Conservation (phyloP, 176 grass and related monocot species). For the Saccharum spontaneum region DNA sequence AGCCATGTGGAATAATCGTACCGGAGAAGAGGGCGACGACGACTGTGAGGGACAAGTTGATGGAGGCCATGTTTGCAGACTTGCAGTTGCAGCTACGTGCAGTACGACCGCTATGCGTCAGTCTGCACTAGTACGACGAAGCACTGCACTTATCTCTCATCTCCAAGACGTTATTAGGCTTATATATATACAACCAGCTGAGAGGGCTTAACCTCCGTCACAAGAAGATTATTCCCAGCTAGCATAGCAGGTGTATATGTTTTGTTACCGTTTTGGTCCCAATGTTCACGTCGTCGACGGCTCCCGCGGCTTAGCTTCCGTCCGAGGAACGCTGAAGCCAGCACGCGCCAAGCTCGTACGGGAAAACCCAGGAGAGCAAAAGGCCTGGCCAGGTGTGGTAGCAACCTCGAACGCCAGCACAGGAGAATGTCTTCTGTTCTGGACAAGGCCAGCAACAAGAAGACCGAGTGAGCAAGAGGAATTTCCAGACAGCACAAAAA, state of each 20-base stretch:
- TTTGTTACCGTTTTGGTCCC: not conserved
- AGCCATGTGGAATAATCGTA: not conserved
- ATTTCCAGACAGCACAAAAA: no score
- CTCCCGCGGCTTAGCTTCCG: not conserved
- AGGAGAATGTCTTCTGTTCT: not conserved
- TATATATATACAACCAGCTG: not conserved
- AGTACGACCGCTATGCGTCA: no score
- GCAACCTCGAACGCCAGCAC: not conserved
- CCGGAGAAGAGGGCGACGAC: not conserved
- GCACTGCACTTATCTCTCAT: not conserved
- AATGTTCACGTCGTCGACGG: not conserved
- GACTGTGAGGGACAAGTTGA: not conserved
- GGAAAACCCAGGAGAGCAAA: not conserved
- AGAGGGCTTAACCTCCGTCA: not conserved
- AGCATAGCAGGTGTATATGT: not conserved
- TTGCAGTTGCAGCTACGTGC: not conserved
- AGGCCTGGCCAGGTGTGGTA: no score
- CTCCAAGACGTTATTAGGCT: no score
- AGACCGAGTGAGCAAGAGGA: no score
- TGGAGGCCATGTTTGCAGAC: not conserved
- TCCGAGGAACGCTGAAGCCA: not conserved
- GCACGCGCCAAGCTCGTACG: not conserved
- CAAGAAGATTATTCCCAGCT: not conserved
- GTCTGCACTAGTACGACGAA: not conserved
- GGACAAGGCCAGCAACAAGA: not conserved